These are phyloP conservation scores for Ulmus americana DNA, from an alignment of 331 rosid species.

Conservation along the genomic window DNA sequence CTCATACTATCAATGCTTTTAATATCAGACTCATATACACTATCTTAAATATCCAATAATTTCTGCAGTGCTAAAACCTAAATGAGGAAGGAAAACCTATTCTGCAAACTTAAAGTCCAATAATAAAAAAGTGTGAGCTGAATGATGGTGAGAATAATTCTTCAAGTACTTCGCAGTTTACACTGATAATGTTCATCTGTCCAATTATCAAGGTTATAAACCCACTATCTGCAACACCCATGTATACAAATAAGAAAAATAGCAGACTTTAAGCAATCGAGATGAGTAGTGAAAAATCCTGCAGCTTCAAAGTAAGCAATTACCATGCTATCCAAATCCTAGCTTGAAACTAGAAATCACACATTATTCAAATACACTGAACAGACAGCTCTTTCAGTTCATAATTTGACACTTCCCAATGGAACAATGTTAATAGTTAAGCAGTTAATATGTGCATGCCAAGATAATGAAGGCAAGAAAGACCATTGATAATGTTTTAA, in stretches of 20 bases:
- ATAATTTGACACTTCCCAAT: not conserved
- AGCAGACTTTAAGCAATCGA: conserved; percentile 19
- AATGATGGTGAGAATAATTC: conserved; percentile 21
- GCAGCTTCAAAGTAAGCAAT: conserved; percentile 21
- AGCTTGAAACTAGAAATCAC: conserved; percentile 16
- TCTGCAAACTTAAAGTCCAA: conserved; percentile 23
- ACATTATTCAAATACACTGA: conserved; percentile 1
- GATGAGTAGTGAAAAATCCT: conserved; percentile 27
- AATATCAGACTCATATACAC: conserved; percentile 28
- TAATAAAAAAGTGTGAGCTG: conserved; percentile 19
- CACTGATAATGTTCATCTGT: conserved; percentile 20
- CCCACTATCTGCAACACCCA: conserved; percentile 27
- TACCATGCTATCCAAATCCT: conserved; percentile 10
- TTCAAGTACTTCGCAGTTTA: conserved; percentile 19
- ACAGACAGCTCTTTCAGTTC: no score
- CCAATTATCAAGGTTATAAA: conserved; percentile 23
- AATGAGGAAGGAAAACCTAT: conserved; percentile 1
- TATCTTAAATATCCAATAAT: conserved; percentile 30
- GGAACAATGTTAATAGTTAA: not conserved
- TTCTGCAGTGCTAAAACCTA: conserved; percentile 9
- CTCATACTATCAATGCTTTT: conserved; percentile 23
- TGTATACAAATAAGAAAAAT: conserved; percentile 20
- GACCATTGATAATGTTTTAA: not conserved
- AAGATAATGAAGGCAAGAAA: not conserved
- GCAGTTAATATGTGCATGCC: conserved; percentile 13